These are phyloP conservation scores for Calvatia gigantea DNA, from an alignment of 768 basidiomycete species.

Conservation along the genomic window DNA sequence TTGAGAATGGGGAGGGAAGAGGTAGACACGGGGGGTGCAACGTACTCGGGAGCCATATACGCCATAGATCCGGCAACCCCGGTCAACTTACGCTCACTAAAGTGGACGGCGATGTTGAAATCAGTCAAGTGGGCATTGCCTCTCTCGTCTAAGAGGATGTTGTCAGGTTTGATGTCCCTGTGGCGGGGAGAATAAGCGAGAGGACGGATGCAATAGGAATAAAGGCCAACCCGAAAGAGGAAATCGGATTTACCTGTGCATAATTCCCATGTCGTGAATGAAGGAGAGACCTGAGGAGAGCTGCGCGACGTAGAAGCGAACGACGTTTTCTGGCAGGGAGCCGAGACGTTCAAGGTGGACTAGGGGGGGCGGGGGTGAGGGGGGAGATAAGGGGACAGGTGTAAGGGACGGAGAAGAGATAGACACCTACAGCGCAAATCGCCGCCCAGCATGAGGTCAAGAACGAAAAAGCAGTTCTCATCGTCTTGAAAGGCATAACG, in stretches of 20 bases:
- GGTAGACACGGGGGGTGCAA: constrained; percentile 10
- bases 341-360: constrained; percentile 88
- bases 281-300: constrained; percentile 85
- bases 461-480: constrained; percentile 97
- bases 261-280: constrained; percentile 90
- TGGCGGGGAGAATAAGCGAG: constrained; percentile 9
- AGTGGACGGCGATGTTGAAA: constrained; percentile 99
- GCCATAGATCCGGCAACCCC: constrained; percentile 98
- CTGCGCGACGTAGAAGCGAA: constrained; percentile 89
- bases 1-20: constrained; percentile 9
- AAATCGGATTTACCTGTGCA: constrained; percentile 74
- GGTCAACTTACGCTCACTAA: constrained; percentile 79
- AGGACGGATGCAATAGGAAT: constrained; percentile 12
- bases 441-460: constrained; percentile 96
- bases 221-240: constrained; percentile 20
- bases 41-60: constrained; percentile 91
- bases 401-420: not conserved
- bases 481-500: constrained; percentile 98
- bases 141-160: constrained; percentile 91
- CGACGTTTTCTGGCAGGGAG: constrained; percentile 68
- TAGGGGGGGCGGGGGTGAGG: constrained; percentile 26
- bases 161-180: constrained; percentile 96
- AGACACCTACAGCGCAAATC: constrained; percentile 80
- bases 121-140: constrained; percentile 97
- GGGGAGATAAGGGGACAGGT: not conserved